Evolutionary conservation across 2,329 filamentous ascomycete species (phyloP).

Genomic region (Allantophomopsis cytisporea): DNA sequence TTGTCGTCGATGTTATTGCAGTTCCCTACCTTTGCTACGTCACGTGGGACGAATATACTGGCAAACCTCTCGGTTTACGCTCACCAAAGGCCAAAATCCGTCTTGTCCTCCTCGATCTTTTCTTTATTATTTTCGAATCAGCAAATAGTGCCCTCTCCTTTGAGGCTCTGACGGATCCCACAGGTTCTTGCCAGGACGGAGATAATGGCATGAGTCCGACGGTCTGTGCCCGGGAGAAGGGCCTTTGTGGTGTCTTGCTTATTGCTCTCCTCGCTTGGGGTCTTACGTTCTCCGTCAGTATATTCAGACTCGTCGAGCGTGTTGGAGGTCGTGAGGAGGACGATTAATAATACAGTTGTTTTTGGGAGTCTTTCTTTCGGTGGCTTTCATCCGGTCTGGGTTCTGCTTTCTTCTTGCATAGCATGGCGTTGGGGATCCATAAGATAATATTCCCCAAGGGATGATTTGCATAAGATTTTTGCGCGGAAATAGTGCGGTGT

Average conservation of each 20-base stretch:
- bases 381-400: conserved; percentile 1
- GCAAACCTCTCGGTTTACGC: conserved; percentile 80
- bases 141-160: conserved; percentile 87
- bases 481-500: too few species aligned
- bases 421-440: too few species aligned
- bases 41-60: conserved; percentile 92
- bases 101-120: conserved; percentile 79
- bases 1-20: conserved; percentile 78
- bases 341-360: conserved; percentile 2
- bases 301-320: conserved; percentile 54
- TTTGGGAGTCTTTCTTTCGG: conserved; percentile 1
- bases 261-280: conserved; percentile 83
- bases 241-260: conserved; percentile 65
- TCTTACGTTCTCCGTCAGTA: conserved; percentile 76
- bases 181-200: conserved; percentile 39
- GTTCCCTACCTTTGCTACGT: conserved; percentile 87
- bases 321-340: conserved; percentile 40
- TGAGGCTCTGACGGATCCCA: conserved; percentile 56
- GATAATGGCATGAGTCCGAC: conserved; percentile 21
- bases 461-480: too few species aligned
- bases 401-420: too few species aligned
- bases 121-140: conserved; percentile 96
- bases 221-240: conserved; percentile 52
- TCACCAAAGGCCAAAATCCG: conserved; percentile 75
- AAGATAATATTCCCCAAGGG: too few species aligned